Evolutionary conservation across 2,329 filamentous ascomycete species (phyloP).

Genomic region (Penicillium thymicola): DNA sequence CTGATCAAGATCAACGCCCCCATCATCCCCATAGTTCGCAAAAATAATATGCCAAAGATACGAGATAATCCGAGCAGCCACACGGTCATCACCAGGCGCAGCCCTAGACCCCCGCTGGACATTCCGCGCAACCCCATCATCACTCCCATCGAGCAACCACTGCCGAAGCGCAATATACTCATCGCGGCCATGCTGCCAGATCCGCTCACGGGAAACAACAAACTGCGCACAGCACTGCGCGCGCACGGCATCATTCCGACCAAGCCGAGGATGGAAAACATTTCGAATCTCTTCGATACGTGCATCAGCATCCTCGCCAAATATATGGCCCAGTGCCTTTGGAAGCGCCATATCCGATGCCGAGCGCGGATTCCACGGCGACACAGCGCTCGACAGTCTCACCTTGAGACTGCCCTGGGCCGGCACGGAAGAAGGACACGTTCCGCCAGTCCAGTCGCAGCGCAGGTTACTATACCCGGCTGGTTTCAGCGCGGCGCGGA

Average conservation of each 20-base stretch:
- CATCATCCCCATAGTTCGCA: slow-evolving; percentile 25
- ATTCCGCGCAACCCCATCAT: slow-evolving; percentile 2
- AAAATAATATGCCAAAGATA: slow-evolving; percentile 53
- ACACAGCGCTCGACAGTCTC: slow-evolving; percentile 35
- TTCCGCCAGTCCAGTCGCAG: slow-evolving; percentile 51
- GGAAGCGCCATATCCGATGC: slow-evolving; percentile 41
- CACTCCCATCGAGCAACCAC: slow-evolving; percentile 49
- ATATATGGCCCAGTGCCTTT: slow-evolving; percentile 33
- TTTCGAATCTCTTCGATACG: slow-evolving; percentile 22
- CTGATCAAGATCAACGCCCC: slow-evolving; percentile 33
- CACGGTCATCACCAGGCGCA: slow-evolving; percentile 43
- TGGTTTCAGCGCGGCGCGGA: slow-evolving; percentile 37
- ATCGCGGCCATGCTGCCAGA: slow-evolving; percentile 49
- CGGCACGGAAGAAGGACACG: slow-evolving; percentile 32
- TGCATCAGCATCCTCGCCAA: slow-evolving; percentile 35
- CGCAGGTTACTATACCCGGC: slow-evolving; percentile 50
- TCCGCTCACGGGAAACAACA: slow-evolving; percentile 48
- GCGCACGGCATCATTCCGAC: slow-evolving; percentile 44
- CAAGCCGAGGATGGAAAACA: slow-evolving; percentile 28
- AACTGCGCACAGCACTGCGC: slow-evolving; percentile 58
- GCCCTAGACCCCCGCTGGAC: slow-evolving; percentile 16
- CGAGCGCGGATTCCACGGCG: slow-evolving; percentile 45
- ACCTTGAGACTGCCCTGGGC: slow-evolving; percentile 46
- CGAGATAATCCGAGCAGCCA: slow-evolving; percentile 47
- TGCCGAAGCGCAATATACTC: slow-evolving; percentile 54